Conservation (phyloP, 116 monocot genomes). For the Papilionanthe hybrid region DNA sequence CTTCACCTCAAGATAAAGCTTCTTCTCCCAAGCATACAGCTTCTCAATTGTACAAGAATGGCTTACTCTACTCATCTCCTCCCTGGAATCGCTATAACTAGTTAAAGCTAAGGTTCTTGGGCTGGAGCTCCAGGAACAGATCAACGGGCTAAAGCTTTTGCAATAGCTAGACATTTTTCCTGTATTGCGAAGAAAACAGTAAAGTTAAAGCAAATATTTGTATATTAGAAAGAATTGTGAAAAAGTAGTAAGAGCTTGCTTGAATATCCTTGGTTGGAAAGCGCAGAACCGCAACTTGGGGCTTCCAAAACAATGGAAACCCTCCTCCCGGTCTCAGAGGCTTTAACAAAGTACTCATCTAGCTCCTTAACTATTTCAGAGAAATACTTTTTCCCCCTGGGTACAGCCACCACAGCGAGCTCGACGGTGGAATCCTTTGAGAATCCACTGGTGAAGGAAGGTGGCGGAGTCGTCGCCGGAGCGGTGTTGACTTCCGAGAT, state of each 20-base stretch:
- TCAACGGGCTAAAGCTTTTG: constrained; percentile 54
- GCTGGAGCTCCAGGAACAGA: constrained; percentile 46
- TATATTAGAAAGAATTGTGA: background rate
- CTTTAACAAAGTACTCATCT: constrained; percentile 88
- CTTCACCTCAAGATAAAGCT: constrained; percentile 87
- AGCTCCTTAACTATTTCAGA: constrained; percentile 76
- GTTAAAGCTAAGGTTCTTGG: constrained; percentile 27
- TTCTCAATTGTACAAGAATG: constrained; percentile 89
- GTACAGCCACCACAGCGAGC: constrained; percentile 62
- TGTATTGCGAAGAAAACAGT: constrained; percentile 22
- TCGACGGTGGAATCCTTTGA: constrained; percentile 42
- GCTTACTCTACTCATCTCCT: constrained; percentile 20
- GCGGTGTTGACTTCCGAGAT: constrained; percentile 30
- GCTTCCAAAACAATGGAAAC: constrained; percentile 60
- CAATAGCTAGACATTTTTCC: constrained; percentile 65
- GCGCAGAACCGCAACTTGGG: constrained; percentile 13
- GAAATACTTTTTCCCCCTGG: constrained; percentile 58
- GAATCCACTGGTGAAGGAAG: constrained; percentile 30
- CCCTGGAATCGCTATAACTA: constrained; percentile 28
- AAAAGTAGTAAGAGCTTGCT: constrained; percentile 8
- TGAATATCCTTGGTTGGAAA: constrained; percentile 29
- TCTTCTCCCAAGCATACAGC: constrained; percentile 97
- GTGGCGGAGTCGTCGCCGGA: constrained; percentile 20
- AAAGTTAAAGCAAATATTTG: background rate
- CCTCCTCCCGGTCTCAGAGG: constrained; percentile 51